phyloP scores from a whole-genome alignment of 352 stramenopile species.

The Globisporangium alternatum region DNA sequence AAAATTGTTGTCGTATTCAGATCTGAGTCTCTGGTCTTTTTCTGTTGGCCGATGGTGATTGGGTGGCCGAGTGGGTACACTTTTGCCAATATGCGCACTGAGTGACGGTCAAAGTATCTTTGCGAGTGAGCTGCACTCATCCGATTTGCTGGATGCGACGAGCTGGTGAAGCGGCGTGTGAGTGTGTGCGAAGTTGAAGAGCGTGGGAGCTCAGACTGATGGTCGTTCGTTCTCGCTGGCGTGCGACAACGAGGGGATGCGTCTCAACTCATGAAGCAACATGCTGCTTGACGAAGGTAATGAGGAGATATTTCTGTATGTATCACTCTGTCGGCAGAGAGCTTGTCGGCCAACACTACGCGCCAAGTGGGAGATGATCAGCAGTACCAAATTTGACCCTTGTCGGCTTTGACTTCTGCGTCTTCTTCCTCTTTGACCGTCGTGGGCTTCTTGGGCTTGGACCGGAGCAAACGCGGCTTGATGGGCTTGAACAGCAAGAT shows the following conservation, averaged over 20 bases:
- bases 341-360: background rate
- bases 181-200: background rate
- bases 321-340: background rate
- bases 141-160: background rate
- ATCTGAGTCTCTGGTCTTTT: background rate
- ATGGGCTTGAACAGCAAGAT: constrained; percentile 13
- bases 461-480: background rate
- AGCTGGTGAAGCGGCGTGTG: background rate
- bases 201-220: background rate
- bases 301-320: background rate
- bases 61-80: constrained; percentile 1
- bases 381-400: background rate
- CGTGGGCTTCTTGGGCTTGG: constrained; percentile 5
- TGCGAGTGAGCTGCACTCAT: background rate
- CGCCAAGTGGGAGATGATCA: background rate
- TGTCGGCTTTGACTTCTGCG: background rate
- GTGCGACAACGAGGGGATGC: background rate
- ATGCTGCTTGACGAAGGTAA: background rate
- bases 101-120: constrained; percentile 2
- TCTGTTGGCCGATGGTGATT: background rate
- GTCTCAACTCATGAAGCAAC: background rate
- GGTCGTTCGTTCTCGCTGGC: background rate
- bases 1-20: background rate
- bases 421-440: background rate
- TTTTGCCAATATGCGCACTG: background rate